Percentiles rank a stretch among this genome's conserved stretches.
These are phyloP conservation scores for Guyanaporus albipodus DNA, from an alignment of 768 basidiomycete species.

Conservation along the genomic window DNA sequence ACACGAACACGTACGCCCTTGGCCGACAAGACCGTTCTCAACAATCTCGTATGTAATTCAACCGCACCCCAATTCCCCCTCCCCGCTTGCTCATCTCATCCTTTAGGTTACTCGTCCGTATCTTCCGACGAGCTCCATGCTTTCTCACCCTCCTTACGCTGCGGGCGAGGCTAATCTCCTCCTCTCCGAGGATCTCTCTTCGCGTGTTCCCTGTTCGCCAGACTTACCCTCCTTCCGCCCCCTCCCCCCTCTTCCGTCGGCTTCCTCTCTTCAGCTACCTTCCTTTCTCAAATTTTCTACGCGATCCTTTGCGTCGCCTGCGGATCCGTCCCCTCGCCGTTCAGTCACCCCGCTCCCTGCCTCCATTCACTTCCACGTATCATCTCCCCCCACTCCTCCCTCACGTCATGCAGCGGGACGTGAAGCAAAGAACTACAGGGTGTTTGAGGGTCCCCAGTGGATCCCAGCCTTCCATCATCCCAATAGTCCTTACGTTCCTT, in stretches of 20 bases:
- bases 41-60: slow-evolving; percentile 28
- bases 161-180: slow-evolving; percentile 5
- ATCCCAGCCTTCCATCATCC: slow-evolving; percentile 44
- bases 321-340: slow-evolving; percentile 6
- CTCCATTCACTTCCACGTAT: slow-evolving; percentile 15
- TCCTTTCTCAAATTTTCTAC: slow-evolving; percentile 34
- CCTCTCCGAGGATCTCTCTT: slow-evolving; percentile 12
- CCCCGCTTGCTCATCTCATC: slow-evolving; percentile 12
- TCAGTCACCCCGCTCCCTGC: slow-evolving; percentile 13
- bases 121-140: slow-evolving; percentile 16
- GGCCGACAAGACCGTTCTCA: slow-evolving; percentile 29
- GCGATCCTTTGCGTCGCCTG: slow-evolving; percentile 15
- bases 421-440: slow-evolving; percentile 20
- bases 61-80: not conserved
- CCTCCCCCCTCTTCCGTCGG: slow-evolving; percentile 33
- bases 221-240: slow-evolving; percentile 23
- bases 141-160: slow-evolving; percentile 7
- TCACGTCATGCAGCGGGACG: slow-evolving; percentile 6
- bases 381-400: slow-evolving; percentile 16
- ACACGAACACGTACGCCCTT: slow-evolving; percentile 32
- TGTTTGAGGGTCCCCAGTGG: slow-evolving; percentile 29
- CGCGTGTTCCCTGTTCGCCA: slow-evolving; percentile 7
- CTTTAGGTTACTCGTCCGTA: slow-evolving; percentile 11
- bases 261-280: slow-evolving; percentile 38
- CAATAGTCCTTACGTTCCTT: slow-evolving; percentile 55